These are phyloP conservation scores for Leccinum pachyderme DNA, from an alignment of 1,284 basidiomycete genomes.

Conservation along the genomic window DNA sequence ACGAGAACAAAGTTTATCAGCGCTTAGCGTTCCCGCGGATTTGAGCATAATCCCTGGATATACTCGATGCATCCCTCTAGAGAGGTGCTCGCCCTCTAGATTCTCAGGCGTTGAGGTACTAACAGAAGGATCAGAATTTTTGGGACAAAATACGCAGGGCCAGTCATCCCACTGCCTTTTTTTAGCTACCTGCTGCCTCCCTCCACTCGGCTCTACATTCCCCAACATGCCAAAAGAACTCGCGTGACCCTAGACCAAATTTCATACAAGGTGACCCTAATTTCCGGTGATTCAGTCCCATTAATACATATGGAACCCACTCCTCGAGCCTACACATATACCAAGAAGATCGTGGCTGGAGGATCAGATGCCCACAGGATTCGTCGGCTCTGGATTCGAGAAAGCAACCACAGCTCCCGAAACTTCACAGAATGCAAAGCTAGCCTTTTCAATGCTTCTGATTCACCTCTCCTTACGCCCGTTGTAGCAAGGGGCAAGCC, in stretches of 20 bases:
- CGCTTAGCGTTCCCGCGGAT: slow-evolving; percentile 29
- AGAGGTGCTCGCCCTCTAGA: slow-evolving; percentile 2
- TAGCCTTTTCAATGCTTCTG: slow-evolving; percentile 39
- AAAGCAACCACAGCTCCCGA: slow-evolving; percentile 40
- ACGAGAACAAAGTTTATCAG: slow-evolving; percentile 6
- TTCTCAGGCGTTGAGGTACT: slow-evolving; percentile 10
- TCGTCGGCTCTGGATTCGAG: slow-evolving; percentile 37
- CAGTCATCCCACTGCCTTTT: slow-evolving; percentile 7
- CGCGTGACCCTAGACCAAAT: slow-evolving; percentile 18
- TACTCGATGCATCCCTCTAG: slow-evolving; percentile 7
- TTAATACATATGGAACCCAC: slow-evolving; percentile 1
- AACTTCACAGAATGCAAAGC: slow-evolving; percentile 37
- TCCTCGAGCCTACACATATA: slow-evolving; percentile 16
- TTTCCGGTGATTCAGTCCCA: slow-evolving; percentile 20
- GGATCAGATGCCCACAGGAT: slow-evolving; percentile 15
- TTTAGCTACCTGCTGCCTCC: neutral
- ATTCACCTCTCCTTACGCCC: slow-evolving; percentile 47
- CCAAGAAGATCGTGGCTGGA: slow-evolving; percentile 16
- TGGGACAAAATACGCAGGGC: slow-evolving; percentile 9
- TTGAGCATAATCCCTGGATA: slow-evolving; percentile 13
- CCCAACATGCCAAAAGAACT: slow-evolving; percentile 12
- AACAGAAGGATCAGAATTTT: slow-evolving; percentile 1
- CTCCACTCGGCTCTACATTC: slow-evolving; percentile 4
- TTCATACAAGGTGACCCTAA: slow-evolving; percentile 16
- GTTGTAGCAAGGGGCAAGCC: slow-evolving; percentile 41